These are phyloP conservation scores for Prunella vulgaris DNA, from an alignment of 257 asterid species.

Conservation along the genomic window DNA sequence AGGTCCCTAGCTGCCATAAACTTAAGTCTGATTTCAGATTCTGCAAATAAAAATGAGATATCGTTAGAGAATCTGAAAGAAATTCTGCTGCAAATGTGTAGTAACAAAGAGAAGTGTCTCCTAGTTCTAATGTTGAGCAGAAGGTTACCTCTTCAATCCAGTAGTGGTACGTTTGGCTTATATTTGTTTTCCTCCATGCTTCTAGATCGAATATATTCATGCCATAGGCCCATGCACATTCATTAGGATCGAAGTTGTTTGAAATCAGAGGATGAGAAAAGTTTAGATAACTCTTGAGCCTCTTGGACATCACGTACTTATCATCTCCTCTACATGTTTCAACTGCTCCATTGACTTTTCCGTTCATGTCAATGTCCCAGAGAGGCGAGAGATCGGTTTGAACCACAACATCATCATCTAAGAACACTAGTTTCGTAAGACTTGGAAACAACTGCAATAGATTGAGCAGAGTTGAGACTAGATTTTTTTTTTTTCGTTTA, in stretches of 20 bases:
- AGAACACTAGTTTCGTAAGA: conserved; percentile 74
- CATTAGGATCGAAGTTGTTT: conserved; percentile 57
- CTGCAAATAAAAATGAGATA: conserved; percentile 35
- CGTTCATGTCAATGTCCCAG: conserved; percentile 88
- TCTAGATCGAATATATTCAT: conserved; percentile 89
- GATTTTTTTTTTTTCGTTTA: neutral
- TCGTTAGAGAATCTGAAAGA: neutral
- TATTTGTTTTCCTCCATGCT: conserved; percentile 86
- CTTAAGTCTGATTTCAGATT: conserved; percentile 85
- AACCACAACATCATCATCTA: conserved; percentile 88
- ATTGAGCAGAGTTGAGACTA: conserved; percentile 2
- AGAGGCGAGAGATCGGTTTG: conserved; percentile 92
- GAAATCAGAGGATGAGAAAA: conserved; percentile 91
- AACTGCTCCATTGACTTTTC: conserved; percentile 94
- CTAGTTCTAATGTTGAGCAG: neutral
- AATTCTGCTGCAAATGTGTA: neutral
- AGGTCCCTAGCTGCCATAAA: conserved; percentile 95
- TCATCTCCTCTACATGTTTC: conserved; percentile 90
- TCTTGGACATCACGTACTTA: conserved; percentile 86
- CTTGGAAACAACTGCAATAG: conserved; percentile 81
- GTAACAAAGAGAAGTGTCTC: neutral
- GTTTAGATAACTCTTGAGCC: conserved; percentile 77
- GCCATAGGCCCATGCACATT: conserved; percentile 99
- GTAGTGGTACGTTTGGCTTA: conserved; percentile 68
- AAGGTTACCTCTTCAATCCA: conserved; percentile 77